Percentiles rank a stretch among this genome's conserved stretches.
Evolutionary conservation across 129 eudicot genomes (phyloP).

Genomic region (Artemisia tridentata): DNA sequence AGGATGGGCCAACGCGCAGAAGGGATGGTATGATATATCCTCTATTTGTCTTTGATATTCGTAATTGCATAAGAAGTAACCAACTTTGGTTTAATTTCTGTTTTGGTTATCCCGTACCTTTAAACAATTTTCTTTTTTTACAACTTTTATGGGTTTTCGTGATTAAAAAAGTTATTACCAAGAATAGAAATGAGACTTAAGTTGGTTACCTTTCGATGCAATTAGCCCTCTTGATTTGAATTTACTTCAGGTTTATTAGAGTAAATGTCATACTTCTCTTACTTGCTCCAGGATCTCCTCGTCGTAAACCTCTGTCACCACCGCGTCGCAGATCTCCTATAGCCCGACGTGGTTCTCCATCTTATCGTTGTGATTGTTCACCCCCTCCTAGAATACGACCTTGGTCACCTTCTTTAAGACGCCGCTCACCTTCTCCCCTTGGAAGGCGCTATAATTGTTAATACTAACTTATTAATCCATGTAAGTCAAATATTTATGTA

Average conservation of each 20-base stretch:
- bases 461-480: too few relatives aligned
- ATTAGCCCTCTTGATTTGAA: too few relatives aligned
- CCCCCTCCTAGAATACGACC: constrained; percentile 86
- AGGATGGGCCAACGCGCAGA: not conserved
- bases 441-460: constrained; percentile 57
- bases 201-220: too few relatives aligned
- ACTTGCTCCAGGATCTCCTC: constrained; percentile 55
- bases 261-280: not conserved
- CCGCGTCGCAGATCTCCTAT: constrained; percentile 33
- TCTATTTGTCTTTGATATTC: not conserved
- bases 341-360: constrained; percentile 74
- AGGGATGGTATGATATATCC: not conserved
- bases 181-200: too few relatives aligned
- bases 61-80: too few relatives aligned
- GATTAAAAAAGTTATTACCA: too few relatives aligned
- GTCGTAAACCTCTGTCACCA: constrained; percentile 21
- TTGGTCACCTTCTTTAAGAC: constrained; percentile 67
- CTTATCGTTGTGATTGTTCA: constrained; percentile 53
- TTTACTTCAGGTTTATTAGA: not conserved
- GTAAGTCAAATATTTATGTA: too few relatives aligned
- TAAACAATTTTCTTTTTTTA: too few relatives aligned
- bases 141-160: too few relatives aligned
- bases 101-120: too few relatives aligned
- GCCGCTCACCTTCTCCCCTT: constrained; percentile 79
- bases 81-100: too few relatives aligned